Conservation (phyloP, 192 early-diverging fungal genomes). For the Linnemannia exigua region DNA sequence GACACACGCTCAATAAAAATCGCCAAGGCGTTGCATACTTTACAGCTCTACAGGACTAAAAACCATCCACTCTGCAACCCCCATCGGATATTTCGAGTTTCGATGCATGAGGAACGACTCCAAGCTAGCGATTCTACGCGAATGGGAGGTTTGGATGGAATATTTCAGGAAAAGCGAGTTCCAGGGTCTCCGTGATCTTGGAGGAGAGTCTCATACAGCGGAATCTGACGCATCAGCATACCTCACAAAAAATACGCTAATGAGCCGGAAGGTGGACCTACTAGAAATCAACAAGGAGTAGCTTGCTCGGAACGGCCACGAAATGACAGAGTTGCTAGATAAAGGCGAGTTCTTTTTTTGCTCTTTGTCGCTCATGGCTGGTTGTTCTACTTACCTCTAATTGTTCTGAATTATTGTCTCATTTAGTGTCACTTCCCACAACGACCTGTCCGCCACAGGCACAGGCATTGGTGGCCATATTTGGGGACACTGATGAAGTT, state of each 20-base stretch:
- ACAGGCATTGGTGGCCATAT: not conserved
- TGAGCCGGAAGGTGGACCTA: conserved; percentile 22
- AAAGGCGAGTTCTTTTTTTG: conserved; percentile 8
- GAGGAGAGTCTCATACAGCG: conserved; percentile 12
- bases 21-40: conserved; percentile 17
- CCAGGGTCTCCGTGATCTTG: conserved; percentile 24
- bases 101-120: conserved; percentile 3
- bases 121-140: not conserved
- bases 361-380: not conserved
- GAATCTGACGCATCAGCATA: conserved; percentile 24
- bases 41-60: conserved; percentile 1
- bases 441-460: conserved; percentile 2
- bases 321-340: conserved; percentile 2
- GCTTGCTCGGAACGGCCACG: conserved; percentile 8
- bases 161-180: conserved; percentile 15
- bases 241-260: conserved; percentile 27
- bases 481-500: conserved; percentile 8
- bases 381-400: not conserved
- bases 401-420: not conserved
- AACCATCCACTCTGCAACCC: conserved; percentile 9
- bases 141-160: conserved; percentile 22
- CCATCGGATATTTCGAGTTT: conserved; percentile 18
- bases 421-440: conserved; percentile 8
- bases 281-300: conserved; percentile 21
- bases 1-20: conserved; percentile 11